Conservation (phyloP, 208 protist genomes). For the Naegleria lovaniensis region DNA sequence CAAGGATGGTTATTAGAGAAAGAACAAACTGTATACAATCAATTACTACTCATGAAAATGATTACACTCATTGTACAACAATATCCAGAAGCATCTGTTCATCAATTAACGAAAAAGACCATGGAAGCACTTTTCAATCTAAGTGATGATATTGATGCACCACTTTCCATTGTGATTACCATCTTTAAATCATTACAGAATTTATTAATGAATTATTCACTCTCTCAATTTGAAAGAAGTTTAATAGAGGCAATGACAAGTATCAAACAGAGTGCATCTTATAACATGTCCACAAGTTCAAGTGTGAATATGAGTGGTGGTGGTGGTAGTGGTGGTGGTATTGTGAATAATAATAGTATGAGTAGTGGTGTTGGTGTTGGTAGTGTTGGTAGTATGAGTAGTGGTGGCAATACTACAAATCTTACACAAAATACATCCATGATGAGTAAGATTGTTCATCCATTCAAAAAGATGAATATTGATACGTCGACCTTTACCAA, state of each 20-base stretch:
- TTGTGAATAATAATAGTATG: too few relatives aligned
- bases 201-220: constrained; percentile 17
- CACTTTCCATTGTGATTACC: neutral
- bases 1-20: constrained; percentile 24
- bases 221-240: constrained; percentile 19
- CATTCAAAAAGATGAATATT: neutral
- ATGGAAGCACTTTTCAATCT: constrained; percentile 18
- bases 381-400: too few relatives aligned
- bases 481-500: neutral
- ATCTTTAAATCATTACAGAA: neutral
- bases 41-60: constrained; percentile 2
- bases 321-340: too few relatives aligned
- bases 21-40: neutral
- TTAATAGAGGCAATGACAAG: constrained; percentile 9
- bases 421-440: neutral
- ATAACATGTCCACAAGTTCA: too few relatives aligned
- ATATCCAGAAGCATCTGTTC: constrained; percentile 5
- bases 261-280: neutral
- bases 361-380: too few relatives aligned
- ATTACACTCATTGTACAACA: neutral
- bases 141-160: neutral
- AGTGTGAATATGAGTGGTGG: too few relatives aligned
- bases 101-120: constrained; percentile 3
- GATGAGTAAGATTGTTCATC: neutral
- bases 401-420: neutral